Conservation (phyloP, 257 asterid species). For the Salvia hispanica region DNA sequence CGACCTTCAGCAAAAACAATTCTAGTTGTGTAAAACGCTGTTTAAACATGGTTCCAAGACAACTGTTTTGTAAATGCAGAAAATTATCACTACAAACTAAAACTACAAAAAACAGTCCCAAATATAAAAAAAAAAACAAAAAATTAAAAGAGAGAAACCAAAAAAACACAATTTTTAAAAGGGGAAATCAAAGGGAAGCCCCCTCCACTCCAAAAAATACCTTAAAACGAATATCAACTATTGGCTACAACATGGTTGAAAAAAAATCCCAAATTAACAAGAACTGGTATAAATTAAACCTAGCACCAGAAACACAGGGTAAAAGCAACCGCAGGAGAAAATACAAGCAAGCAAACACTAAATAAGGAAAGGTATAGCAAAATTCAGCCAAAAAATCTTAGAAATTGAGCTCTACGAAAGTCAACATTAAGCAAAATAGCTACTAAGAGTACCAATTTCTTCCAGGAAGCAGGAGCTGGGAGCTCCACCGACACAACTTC, state of each 20-base stretch:
- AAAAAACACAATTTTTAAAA: background rate
- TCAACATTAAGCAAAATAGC: background rate
- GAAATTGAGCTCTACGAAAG: background rate
- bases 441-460: slow-evolving; percentile 51
- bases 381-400: background rate
- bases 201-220: background rate
- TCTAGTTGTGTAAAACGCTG: background rate
- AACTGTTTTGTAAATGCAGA: background rate
- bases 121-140: background rate
- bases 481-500: slow-evolving; percentile 64
- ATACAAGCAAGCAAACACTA: background rate
- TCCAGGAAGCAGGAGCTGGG: slow-evolving; percentile 74
- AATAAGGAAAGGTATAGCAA: background rate
- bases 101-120: background rate
- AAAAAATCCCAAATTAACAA: background rate
- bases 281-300: background rate
- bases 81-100: background rate
- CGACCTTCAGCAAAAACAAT: background rate
- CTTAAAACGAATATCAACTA: background rate
- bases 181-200: background rate
- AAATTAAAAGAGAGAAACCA: background rate
- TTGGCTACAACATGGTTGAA: background rate
- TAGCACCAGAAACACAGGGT: background rate
- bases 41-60: background rate
- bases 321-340: background rate